Conservation (phyloP, 2,329 filamentous ascomycete genomes). For the Zymoseptoria pseudotritici region DNA sequence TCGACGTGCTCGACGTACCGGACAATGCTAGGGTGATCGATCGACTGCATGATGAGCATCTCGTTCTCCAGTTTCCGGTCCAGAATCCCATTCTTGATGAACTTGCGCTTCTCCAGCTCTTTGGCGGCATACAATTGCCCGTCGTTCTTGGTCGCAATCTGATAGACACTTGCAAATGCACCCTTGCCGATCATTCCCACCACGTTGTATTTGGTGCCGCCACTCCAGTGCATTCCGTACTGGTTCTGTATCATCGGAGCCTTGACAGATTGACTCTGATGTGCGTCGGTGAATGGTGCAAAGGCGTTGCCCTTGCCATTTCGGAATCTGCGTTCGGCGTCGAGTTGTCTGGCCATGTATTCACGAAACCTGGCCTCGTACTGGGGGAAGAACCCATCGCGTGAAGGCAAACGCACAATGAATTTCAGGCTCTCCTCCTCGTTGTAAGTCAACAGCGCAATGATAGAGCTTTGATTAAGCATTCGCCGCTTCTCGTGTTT, state of each 20-base stretch:
- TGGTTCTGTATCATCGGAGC: conserved; percentile 29
- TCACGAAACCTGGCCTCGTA: conserved; percentile 63
- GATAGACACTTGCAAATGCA: conserved; percentile 90
- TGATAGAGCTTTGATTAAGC: conserved; percentile 63
- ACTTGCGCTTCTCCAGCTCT: conserved; percentile 84
- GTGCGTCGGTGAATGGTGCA: conserved; percentile 2
- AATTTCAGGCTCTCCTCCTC: conserved; percentile 64
- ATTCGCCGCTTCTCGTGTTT: conserved; percentile 48
- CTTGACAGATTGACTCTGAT: conserved; percentile 12
- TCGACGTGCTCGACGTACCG: conserved; percentile 85
- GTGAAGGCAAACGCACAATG: conserved; percentile 71
- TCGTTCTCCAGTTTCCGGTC: conserved; percentile 94
- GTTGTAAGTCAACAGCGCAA: conserved; percentile 55
- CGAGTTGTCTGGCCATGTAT: conserved; percentile 48
- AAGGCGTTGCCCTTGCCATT: conserved; percentile 3
- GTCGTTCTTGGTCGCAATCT: conserved; percentile 76
- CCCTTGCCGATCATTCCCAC: conserved; percentile 79
- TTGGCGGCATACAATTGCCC: conserved; percentile 84
- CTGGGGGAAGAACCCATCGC: conserved; percentile 57
- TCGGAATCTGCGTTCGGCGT: conserved; percentile 11
- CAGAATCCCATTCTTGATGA: conserved; percentile 84
- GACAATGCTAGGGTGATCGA: conserved; percentile 84
- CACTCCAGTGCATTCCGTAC: conserved; percentile 69
- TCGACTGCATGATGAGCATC: conserved; percentile 86
- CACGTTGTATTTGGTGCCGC: conserved; percentile 77